phyloP scores from a whole-genome alignment of 306 rosid species.

The Parietaria judaica region DNA sequence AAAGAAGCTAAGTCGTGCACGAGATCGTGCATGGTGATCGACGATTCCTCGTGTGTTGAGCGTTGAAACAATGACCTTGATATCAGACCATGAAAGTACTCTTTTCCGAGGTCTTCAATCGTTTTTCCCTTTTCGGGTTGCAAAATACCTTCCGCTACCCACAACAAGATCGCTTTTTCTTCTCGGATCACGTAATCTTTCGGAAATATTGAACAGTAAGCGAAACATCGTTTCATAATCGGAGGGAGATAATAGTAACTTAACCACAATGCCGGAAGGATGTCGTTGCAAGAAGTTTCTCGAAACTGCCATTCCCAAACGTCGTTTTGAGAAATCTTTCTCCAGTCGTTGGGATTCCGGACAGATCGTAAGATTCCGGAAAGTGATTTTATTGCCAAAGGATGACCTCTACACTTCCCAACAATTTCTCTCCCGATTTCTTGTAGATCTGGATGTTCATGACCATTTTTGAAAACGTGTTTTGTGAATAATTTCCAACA shows the following conservation, averaged over 20 bases:
- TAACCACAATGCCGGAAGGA: conserved; percentile 21
- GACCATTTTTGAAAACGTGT: conserved; percentile 3
- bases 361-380: conserved; percentile 21
- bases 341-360: conserved; percentile 10
- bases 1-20: conserved; percentile 21
- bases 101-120: conserved; percentile 18
- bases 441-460: not conserved
- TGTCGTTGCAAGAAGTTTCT: not conserved
- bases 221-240: conserved; percentile 27
- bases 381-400: conserved; percentile 24
- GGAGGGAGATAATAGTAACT: conserved; percentile 7
- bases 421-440: conserved; percentile 14
- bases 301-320: conserved; percentile 15
- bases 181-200: conserved; percentile 14
- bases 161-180: conserved; percentile 11
- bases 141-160: conserved; percentile 35
- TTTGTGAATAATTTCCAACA: conserved; percentile 17
- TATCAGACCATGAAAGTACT: conserved; percentile 11
- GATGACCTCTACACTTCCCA: conserved; percentile 21
- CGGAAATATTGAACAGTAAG: conserved; percentile 26
- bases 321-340: conserved; percentile 2
- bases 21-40: conserved; percentile 28
- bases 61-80: conserved; percentile 21
- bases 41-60: not conserved
- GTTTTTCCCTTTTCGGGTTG: not conserved